Evolutionary conservation across 805 yeast genomes (phyloP), one percentile per base, ranked within the genome.

Genomic region (Saturnispora hagleri): DNA sequence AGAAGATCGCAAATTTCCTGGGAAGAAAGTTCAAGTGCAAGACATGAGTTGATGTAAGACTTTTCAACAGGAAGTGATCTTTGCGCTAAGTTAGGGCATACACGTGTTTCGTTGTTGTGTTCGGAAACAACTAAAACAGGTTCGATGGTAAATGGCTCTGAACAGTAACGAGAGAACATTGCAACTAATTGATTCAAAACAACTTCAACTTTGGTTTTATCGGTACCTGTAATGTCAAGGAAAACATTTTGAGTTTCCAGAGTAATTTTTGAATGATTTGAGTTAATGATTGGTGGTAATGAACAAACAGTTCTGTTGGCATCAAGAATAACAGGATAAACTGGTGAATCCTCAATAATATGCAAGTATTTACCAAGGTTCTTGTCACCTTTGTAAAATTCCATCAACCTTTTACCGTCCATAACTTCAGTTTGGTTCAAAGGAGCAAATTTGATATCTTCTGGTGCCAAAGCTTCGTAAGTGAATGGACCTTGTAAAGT

Each of bases 271-370:
- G 96, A 84, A 65, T 77, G 86, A 64, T 93, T 84, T 38, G 96
- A 85, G 73, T 93, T 93, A 73, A 93, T 95, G 65, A 93, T 85
- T 57, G 99, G 99, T 48, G 99, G 99, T 74, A 93, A 71, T 6
- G 98, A 90, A 62, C 95, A 84, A 50, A 93, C 93, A 8, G 78
- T 76, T 62, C 83, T 78, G 42, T 81, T 74, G 53, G 83, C 69
- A 69, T 93, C 99, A 61, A 82, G 76, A 61, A 91, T 86, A 36
- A 90, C 89, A 26, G 99, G 99, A 69, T 79, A 88, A 48, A 86
- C 93, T 26, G 95, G 95, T 33, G 89, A 82, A 67, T 87, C 87
- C 63, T 80, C 82, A 67, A 93, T 88, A 61, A 93, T 86, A 64
- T 84, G 95, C 60, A 91, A 79, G 70, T 79, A 93, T 68, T 86